These are phyloP conservation scores for Colletotrichum sp. DNA, from an alignment of 2,329 filamentous ascomycete species.

Conservation along the genomic window DNA sequence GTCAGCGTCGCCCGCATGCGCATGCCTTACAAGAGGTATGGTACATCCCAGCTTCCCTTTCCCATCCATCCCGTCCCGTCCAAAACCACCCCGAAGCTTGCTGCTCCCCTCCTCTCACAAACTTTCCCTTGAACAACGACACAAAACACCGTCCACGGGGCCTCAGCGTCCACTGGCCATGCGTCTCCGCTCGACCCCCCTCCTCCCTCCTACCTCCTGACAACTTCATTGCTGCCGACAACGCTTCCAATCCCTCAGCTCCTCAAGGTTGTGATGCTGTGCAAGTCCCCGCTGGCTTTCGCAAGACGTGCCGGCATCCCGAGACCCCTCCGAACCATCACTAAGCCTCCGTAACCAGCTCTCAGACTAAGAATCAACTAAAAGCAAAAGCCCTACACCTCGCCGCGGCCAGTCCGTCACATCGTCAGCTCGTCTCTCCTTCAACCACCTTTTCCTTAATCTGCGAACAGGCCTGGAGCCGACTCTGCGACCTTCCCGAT, in stretches of 20 bases:
- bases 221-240: not conserved
- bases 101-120: not conserved
- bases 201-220: not conserved
- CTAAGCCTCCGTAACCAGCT: conserved; percentile 13
- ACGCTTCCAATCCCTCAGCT: not conserved
- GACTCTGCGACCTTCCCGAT: conserved; percentile 32
- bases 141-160: conserved; percentile 17
- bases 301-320: conserved; percentile 19
- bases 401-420: not conserved
- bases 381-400: not conserved
- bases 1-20: not conserved
- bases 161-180: conserved; percentile 16
- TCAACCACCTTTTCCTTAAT: not conserved
- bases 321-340: conserved; percentile 16
- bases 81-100: conserved; percentile 14
- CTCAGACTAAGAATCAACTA: not conserved
- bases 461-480: conserved; percentile 15
- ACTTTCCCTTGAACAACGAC: conserved; percentile 8
- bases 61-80: not conserved
- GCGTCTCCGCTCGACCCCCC: conserved; percentile 13
- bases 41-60: not conserved
- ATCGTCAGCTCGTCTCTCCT: not conserved
- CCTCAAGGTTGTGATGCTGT: conserved; percentile 8
- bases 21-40: not conserved
- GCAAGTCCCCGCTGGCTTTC: conserved; percentile 5